Conservation (phyloP, 805 yeast species). For the Barnettozyma vustinii region DNA sequence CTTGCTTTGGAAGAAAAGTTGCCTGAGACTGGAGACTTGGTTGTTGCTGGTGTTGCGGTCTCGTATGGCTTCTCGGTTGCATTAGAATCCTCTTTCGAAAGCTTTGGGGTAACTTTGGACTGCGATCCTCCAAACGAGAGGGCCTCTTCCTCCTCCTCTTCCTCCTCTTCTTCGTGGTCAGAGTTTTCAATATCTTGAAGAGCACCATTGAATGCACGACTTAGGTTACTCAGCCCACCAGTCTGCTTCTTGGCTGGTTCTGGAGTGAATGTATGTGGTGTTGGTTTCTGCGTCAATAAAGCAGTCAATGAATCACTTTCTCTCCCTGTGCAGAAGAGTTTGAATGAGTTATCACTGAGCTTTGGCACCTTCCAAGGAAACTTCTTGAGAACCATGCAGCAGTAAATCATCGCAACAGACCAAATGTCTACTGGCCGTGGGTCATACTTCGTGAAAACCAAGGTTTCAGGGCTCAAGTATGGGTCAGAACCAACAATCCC, state of each 20-base stretch:
- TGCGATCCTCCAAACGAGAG: constrained; percentile 4
- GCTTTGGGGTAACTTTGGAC: constrained; percentile 7
- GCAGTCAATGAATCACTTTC: constrained; percentile 64
- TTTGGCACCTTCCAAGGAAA: constrained; percentile 96
- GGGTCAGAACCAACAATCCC: constrained; percentile 91
- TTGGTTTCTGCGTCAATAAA: constrained; percentile 49
- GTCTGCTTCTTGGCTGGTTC: constrained; percentile 13
- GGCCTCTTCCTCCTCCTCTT: constrained; percentile 2
- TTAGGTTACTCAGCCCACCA: constrained; percentile 22
- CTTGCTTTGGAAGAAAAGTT: background rate
- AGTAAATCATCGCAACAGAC: constrained; percentile 87
- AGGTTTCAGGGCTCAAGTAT: constrained; percentile 86
- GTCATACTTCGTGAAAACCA: constrained; percentile 76
- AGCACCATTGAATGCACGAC: constrained; percentile 25
- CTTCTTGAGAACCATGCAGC: constrained; percentile 87
- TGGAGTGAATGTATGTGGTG: constrained; percentile 31
- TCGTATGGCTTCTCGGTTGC: constrained; percentile 12
- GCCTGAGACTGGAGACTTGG: background rate
- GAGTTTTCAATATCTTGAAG: constrained; percentile 16
- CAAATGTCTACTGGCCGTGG: constrained; percentile 93
- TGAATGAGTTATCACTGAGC: constrained; percentile 73
- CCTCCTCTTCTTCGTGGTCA: background rate
- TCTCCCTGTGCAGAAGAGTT: constrained; percentile 70
- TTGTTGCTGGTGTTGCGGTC: constrained; percentile 20
- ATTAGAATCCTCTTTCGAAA: constrained; percentile 10